These are phyloP conservation scores for Sonneratia alba DNA, from an alignment of 345 rosid genomes.

Conservation along the genomic window DNA sequence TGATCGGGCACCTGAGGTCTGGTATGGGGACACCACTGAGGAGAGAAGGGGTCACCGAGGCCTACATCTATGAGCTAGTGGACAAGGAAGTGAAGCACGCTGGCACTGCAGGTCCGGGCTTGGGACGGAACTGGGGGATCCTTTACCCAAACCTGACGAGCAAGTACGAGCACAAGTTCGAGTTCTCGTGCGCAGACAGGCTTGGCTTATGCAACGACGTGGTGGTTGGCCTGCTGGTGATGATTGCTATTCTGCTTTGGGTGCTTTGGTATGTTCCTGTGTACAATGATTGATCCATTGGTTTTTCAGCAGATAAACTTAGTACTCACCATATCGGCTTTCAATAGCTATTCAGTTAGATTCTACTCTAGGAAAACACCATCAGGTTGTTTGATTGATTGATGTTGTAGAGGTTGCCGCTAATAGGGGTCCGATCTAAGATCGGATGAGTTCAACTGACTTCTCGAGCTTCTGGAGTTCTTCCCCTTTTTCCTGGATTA, in stretches of 20 bases:
- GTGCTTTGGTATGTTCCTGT: background rate
- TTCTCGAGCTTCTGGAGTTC: background rate
- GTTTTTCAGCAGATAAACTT: too few species aligned
- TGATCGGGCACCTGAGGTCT: slow-evolving; percentile 50
- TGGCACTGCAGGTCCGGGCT: slow-evolving; percentile 11
- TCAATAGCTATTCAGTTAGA: background rate
- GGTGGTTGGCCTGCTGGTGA: background rate
- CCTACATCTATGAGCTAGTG: slow-evolving; percentile 58
- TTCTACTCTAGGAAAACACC: background rate
- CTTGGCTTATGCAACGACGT: background rate
- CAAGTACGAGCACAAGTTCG: slow-evolving; percentile 49
- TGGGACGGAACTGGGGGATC: slow-evolving; percentile 57
- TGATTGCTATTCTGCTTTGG: background rate
- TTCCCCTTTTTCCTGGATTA: background rate
- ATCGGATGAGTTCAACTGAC: background rate
- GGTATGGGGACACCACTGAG: slow-evolving; percentile 75
- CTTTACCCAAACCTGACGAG: slow-evolving; percentile 50
- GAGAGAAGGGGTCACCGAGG: slow-evolving; percentile 65
- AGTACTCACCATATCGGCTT: too few species aligned
- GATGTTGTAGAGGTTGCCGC: too few species aligned
- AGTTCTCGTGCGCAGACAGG: slow-evolving; percentile 19
- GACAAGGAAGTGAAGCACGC: slow-evolving; percentile 35
- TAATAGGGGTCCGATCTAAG: background rate
- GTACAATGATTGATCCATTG: background rate
- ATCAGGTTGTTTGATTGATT: background rate